Conservation (phyloP, 2,329 filamentous ascomycete species). For the Alternaria sp. region DNA sequence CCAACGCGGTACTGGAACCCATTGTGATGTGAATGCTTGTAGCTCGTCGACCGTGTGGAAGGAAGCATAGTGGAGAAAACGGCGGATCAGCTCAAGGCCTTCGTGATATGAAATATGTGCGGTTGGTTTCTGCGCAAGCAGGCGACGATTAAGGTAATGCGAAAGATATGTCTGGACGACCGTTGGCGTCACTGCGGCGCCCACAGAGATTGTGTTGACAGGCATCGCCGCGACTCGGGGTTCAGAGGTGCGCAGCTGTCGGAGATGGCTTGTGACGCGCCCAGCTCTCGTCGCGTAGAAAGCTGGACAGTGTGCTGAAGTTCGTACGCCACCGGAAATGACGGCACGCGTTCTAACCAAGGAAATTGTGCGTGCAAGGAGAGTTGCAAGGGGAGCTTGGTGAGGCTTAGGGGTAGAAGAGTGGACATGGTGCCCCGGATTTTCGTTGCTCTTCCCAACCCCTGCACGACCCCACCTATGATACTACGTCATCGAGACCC, state of each 20-base stretch:
- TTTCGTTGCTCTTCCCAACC: conserved; percentile 6
- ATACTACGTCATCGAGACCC: conserved; percentile 15
- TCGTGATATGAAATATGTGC: conserved; percentile 94
- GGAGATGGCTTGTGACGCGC: conserved; percentile 16
- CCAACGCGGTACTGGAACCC: conserved; percentile 90
- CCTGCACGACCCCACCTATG: background rate
- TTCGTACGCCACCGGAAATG: background rate
- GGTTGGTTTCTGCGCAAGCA: conserved; percentile 79
- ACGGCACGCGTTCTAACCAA: conserved; percentile 3
- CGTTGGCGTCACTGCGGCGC: conserved; percentile 84
- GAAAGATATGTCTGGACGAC: conserved; percentile 86
- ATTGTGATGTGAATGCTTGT: conserved; percentile 89
- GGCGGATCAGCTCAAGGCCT: conserved; percentile 84
- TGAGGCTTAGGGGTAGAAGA: conserved; percentile 12
- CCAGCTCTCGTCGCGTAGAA: background rate
- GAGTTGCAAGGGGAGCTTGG: background rate
- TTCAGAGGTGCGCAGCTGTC: conserved; percentile 20
- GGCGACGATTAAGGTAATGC: conserved; percentile 87
- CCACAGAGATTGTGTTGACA: conserved; percentile 82
- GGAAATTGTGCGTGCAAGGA: background rate
- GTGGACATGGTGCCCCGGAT: conserved; percentile 21
- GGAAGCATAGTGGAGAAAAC: conserved; percentile 84
- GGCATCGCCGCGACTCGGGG: conserved; percentile 56
- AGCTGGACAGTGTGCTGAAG: background rate
- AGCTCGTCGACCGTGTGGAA: conserved; percentile 92